Evolutionary conservation across 106 monocot species (phyloP).

Genomic region (Xerophyta viscosa): DNA sequence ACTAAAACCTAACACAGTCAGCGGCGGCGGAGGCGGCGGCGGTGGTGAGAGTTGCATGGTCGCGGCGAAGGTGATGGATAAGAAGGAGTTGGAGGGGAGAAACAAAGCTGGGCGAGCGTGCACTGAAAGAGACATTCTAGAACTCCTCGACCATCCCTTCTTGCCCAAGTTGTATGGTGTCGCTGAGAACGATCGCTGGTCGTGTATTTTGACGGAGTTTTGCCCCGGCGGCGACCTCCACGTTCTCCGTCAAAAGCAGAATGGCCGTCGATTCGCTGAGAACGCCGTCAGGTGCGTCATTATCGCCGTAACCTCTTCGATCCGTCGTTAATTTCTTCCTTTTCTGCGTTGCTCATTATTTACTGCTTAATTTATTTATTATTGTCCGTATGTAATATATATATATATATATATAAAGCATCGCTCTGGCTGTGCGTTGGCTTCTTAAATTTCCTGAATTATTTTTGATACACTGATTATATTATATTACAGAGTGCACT

Average conservation of each 20-base stretch:
- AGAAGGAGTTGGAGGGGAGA: slow-evolving; percentile 74
- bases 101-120: slow-evolving; percentile 68
- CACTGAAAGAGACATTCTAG: slow-evolving; percentile 75
- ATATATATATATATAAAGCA: neutral
- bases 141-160: slow-evolving; percentile 84
- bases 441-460: no score
- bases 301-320: neutral
- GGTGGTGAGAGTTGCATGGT: slow-evolving; percentile 17
- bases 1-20: no score
- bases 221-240: slow-evolving; percentile 95
- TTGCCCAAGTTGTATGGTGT: slow-evolving; percentile 64
- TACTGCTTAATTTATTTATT: neutral
- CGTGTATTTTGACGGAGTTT: slow-evolving; percentile 85
- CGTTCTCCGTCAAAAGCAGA: slow-evolving; percentile 74
- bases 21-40: no score
- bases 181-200: slow-evolving; percentile 63
- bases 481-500: no score
- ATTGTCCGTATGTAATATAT: neutral
- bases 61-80: slow-evolving; percentile 95
- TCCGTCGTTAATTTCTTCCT: no score
- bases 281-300: slow-evolving; percentile 53
- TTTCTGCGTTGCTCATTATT: neutral
- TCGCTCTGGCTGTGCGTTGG: neutral
- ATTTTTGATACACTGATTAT: no score
- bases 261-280: slow-evolving; percentile 52